Base-by-base conservation (phyloP, 2,329 filamentous ascomycete species). In the Camptophora hylomeconis region DNA sequence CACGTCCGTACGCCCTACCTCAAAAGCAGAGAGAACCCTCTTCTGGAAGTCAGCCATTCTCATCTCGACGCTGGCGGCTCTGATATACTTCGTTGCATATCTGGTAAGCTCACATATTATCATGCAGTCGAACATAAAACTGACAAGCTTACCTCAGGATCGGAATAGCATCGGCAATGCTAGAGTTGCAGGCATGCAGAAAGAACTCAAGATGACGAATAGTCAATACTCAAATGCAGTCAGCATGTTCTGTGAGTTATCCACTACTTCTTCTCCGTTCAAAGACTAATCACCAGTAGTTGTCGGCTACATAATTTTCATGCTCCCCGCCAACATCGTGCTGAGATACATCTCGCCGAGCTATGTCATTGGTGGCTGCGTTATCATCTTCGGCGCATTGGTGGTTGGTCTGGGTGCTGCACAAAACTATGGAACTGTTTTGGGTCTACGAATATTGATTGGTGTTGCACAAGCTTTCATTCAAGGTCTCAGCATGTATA, bases 91-190 rank as follows among this genome's bases (percentile, higher is more conserved):
- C 8, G 18, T 34, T 26, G 32, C 32, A 10, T 17, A 10, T 8
- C 24, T 31, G 22, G 21, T 24, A 20, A 19, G n/a, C n/a, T n/a
- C n/a, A n/a, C n/a, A n/a, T n/a, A n/a, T n/a, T n/a, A n/a, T n/a
- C n/a, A n/a, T n/a, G n/a, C n/a, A n/a, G n/a, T n/a, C n/a, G n/a
- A n/a, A n/a, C n/a, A n/a, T 10, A 12, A 19, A 13, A 5, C 20
- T 18, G 11, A 17, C 12, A 6, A 12, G 5, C 17, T 6, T 29
- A 32, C 17, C 30, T 26, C 19, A 34, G 31, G 35, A 37, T 17
- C 35, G 35, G 5, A 29, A 26, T 10, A 15, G 28, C 3, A 35
- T 37, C n/a, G 35, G 35, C 7, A 32, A 35, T 20, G 35, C 35
- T 9, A 28, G 32, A 5, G 16, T 37, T 11, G 17, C 35, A 17